Evolutionary conservation across 257 asterid genomes (phyloP), one percentile per base, ranked within the genome.

Genomic region (Solanum dulcamara): DNA sequence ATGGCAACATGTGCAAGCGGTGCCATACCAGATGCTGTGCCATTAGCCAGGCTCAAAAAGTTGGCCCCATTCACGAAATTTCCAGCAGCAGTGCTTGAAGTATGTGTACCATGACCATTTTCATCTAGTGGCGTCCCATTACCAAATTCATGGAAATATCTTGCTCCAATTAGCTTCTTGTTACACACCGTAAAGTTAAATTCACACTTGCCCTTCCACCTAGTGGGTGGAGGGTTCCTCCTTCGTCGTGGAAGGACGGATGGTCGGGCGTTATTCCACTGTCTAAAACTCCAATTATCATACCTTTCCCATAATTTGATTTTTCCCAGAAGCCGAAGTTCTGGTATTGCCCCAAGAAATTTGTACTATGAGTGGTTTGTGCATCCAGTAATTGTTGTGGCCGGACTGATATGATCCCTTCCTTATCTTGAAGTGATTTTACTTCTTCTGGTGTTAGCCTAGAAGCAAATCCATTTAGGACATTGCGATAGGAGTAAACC

Each of bases 71-170:
- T 24, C 24, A 89, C 89, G 7, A 89, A 87, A 62, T 85, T 86
- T 28, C 89, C 91, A 33, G 85, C 89, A 13, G 88, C 89, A 2
- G 86, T 87, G 88, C 89, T 80, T 17, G 90, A 70, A 12, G 89
- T 86, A 85, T 86, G 91, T 2, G 91, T 87, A 4, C 90, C 91
- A 13, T 89, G 91, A 10, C 89, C 91, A 4, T 75, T 48, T n/a
- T 35, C 24, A 44, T 89, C 90, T 14, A 67, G 22, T 10, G 91
- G 72, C 20, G 70, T 80, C 22, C 30, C 17, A 12, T 75, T 75
- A 44, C 12, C 57, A 24, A 75, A 75, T 75, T 75, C 81, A 6
- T 57, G n/a, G 37, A 87, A 81, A 50, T 48, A 80, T 14, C 86
- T 53, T 13, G 89, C 91, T 11, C 91, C 90, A 20, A 89, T 84